Base-by-base conservation (phyloP, 768 basidiomycete genomes). In the Mycena capillaripes region DNA sequence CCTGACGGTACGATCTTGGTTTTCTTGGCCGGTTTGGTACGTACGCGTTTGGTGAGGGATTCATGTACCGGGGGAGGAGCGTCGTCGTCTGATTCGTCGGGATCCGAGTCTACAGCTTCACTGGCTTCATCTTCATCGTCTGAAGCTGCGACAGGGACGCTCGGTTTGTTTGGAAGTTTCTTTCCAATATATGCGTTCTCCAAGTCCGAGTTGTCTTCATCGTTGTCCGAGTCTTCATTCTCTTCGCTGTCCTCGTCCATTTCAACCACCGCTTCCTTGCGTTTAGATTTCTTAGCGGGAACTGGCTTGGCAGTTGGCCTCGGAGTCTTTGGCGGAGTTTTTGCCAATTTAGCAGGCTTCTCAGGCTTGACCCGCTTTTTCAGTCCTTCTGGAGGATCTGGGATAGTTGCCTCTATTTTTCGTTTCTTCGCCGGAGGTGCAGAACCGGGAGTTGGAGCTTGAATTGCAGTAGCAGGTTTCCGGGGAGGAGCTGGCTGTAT, bases 41-140 rank as follows among this genome's bases (percentile, higher is more conserved):
- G 75, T 27, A 69, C 67, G 36, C 74, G 74, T 62, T 75, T 75
- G 27, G 70, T 66, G 2, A 92, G 60, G 3, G 90, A 88, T 78
- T 94, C 93, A 73, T 95, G 93, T n/a, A 92, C 85, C n/a, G 90
- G 83, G 27, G 76, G 77, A 6, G 86, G 76, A 2, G 80, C 75
- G 48, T 84, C 82, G 7, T 71, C 79, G 19, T 75, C 76, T 14
- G 75, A 80, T 63, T 86, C 85, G 2, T 75, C 77, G 14, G 75
- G 79, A 64, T 86, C 85, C 2, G 80, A 79, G n/a, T 82, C 78
- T 50, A 69, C 76, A 17, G 73, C 75, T 27, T 56, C 72, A 10
- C 78, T 71, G 34, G 71, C 66, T 23, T 56, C 67, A n/a, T 34
- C 60, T 36, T 32, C 55, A 11, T 67, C 61, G n/a, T 61, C 68